A percentile compares a stretch with the other conserved stretches of the same genome.
Conservation (phyloP, 805 yeast genomes). For the Pichia paraexigua region DNA sequence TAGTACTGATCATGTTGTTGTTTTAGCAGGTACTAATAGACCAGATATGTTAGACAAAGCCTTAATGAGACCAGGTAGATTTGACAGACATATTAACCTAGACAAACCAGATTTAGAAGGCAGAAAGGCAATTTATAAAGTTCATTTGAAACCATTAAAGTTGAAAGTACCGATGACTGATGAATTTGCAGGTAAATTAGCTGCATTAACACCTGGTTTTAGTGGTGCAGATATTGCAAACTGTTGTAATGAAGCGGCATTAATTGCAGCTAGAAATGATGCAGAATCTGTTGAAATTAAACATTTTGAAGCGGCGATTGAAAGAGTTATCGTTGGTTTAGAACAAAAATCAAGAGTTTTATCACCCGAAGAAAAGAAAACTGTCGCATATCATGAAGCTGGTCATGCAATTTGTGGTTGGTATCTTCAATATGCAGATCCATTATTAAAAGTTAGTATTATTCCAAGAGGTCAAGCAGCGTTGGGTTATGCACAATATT, state of each 20-base stretch:
- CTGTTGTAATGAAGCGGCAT: conserved; percentile 94
- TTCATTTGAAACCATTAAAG: conserved; percentile 70
- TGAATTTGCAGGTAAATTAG: conserved; percentile 73
- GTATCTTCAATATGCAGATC: conserved; percentile 87
- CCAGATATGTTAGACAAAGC: conserved; percentile 92
- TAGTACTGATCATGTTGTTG: conserved; percentile 87
- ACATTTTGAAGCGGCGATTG: conserved; percentile 95
- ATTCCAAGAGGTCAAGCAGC: conserved; percentile 97
- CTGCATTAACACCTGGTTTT: conserved; percentile 96
- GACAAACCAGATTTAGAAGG: conserved; percentile 96
- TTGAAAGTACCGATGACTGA: conserved; percentile 41
- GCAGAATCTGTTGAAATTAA: conserved; percentile 58
- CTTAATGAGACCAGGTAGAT: conserved; percentile 93
- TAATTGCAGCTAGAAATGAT: conserved; percentile 86
- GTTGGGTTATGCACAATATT: conserved; percentile 92
- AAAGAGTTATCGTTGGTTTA: conserved; percentile 93
- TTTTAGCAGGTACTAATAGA: conserved; percentile 94
- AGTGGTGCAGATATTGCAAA: conserved; percentile 98
- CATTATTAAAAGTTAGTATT: conserved; percentile 88
- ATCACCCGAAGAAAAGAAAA: conserved; percentile 75
- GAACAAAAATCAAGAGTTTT: conserved; percentile 83
- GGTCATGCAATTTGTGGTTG: conserved; percentile 99
- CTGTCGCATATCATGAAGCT: conserved; percentile 97
- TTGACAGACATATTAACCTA: conserved; percentile 85
- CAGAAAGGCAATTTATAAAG: conserved; percentile 84